Evolutionary conservation across 495 filamentous ascomycete genomes (phyloP), one percentile per base, ranked within the genome.

Genomic region (Endocarpon pusillum): DNA sequence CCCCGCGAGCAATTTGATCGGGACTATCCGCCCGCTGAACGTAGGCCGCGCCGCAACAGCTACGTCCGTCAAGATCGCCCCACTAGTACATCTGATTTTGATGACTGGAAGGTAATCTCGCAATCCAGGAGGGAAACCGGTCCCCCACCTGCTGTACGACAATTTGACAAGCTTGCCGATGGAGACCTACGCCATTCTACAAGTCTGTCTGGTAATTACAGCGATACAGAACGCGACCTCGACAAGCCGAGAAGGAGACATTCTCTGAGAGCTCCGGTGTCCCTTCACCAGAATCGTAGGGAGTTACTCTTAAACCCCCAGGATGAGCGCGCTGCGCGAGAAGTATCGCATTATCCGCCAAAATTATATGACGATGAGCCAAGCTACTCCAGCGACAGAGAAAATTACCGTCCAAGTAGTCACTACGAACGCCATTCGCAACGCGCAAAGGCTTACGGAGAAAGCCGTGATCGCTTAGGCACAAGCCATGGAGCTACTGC

Each of bases 1-100:
- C 69, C 74, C 6, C 62, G 69, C 41, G 77, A 82, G 38, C 58
- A 79, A 32, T 75, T 72, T 21, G 64, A 78, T 25, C 71, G 72
- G 29, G 78, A 83, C 38, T 59, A 43, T 70, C 35, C 71, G 53
- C 48, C 59, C 53, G 51, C 55, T 37, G 51, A 62, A 36, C 51
- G 53, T 33, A 55, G 58, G 32, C 57, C 52, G 24, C 61, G 66
- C 21, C 46, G 58, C 11, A 62, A 66, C 10, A 71, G 67, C 39
- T 46, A 62, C 28, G 65, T 71, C 23, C 55, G 57, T 3, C 41
- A 58, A 4, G 69, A 73, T 31, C 66, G 75, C 42, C 75, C 77
- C 10, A 54, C 69, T 17, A 81, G 72, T 36, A 66, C 81, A 51
- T 67, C 69, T 31, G 62, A 70, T 22, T 65, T 66, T 22, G 70